Evolutionary conservation across 306 rosid species (phyloP).

Genomic region (Vachellia collinsii): DNA sequence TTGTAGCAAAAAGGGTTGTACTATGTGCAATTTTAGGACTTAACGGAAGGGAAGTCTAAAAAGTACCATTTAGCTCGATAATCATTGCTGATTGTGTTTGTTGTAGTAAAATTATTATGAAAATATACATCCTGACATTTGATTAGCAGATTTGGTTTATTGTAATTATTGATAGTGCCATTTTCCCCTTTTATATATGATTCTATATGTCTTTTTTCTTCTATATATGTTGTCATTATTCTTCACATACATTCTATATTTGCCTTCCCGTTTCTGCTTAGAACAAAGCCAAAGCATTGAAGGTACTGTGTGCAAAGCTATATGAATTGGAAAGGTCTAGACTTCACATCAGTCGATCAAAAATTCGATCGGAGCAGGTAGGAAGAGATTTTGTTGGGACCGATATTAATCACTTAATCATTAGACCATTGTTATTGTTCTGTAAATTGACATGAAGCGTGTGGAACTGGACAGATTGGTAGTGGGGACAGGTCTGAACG

Average conservation of each 20-base stretch:
- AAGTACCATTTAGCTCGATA: not conserved
- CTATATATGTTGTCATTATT: not conserved
- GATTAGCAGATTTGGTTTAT: constrained; percentile 4
- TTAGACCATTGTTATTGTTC: constrained; percentile 9
- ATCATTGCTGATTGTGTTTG: not conserved
- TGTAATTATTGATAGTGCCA: constrained; percentile 10
- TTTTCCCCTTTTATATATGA: constrained; percentile 17
- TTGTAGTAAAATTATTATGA: not conserved
- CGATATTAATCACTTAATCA: constrained; percentile 12
- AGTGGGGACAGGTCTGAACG: constrained; percentile 96
- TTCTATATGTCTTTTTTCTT: not conserved
- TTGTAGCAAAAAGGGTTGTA: not conserved
- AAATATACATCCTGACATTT: constrained; percentile 15
- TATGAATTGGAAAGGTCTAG: constrained; percentile 84
- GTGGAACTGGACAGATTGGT: constrained; percentile 63
- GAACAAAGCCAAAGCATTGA: constrained; percentile 94
- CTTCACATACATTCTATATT: constrained; percentile 7
- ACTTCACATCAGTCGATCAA: constrained; percentile 68
- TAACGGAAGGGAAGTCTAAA: not conserved
- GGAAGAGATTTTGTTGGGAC: not conserved
- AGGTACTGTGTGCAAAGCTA: constrained; percentile 83
- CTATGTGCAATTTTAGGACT: not conserved
- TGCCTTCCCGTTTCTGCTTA: constrained; percentile 42
- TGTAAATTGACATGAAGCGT: constrained; percentile 31
- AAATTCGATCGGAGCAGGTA: constrained; percentile 86